phyloP scores from a whole-genome alignment of 2,329 filamentous ascomycete genomes.

The Arthrobotrys musiformis region DNA sequence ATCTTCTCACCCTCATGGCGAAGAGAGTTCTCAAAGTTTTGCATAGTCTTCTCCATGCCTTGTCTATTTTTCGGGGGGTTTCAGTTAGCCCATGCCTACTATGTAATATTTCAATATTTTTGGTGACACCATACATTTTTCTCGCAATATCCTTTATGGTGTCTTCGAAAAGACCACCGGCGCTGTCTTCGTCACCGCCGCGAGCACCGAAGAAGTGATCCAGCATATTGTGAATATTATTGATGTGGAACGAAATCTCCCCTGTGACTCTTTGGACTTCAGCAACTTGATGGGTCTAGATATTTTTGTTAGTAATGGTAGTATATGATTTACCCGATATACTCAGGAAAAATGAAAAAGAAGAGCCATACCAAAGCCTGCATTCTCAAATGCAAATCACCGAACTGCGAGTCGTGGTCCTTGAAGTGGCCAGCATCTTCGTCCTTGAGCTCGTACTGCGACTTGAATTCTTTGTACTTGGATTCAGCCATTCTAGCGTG shows the following conservation, averaged over 20 bases:
- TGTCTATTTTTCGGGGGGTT: conserved; percentile 10
- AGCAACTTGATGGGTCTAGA: conserved; percentile 58
- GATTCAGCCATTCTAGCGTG: conserved; percentile 65
- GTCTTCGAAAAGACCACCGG: neutral
- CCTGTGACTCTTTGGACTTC: conserved; percentile 49
- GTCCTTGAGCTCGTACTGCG: conserved; percentile 63
- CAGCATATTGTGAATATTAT: neutral
- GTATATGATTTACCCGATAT: neutral
- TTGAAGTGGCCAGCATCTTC: conserved; percentile 64
- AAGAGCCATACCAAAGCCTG: conserved; percentile 68
- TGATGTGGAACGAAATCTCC: conserved; percentile 24
- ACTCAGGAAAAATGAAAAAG: neutral
- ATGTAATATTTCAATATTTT: no score
- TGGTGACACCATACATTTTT: conserved; percentile 25
- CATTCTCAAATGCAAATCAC: conserved; percentile 84
- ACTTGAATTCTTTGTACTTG: conserved; percentile 56
- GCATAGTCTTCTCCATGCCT: conserved; percentile 18
- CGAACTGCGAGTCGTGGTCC: conserved; percentile 73
- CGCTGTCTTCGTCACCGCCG: neutral
- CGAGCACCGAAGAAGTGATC: neutral
- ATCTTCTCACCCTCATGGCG: conserved; percentile 51
- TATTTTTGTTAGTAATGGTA: conserved; percentile 73
- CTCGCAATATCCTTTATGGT: conserved; percentile 27
- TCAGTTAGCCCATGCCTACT: neutral
- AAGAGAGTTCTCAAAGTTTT: conserved; percentile 41